Conservation (phyloP, 2,329 filamentous ascomycete species). For the Nemania bipapillata region DNA sequence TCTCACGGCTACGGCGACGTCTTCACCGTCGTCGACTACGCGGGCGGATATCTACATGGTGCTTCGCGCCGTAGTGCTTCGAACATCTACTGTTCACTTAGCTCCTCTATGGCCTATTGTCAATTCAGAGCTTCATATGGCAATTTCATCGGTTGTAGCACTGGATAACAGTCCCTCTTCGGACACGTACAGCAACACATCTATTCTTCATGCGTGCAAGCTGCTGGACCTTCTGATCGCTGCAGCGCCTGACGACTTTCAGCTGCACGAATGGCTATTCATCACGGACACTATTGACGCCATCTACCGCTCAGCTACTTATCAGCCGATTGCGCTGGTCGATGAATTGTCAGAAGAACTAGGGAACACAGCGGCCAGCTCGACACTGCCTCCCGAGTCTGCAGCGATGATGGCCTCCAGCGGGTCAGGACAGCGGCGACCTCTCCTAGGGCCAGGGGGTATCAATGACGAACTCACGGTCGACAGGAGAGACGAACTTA, state of each 20-base stretch:
- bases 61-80: conserved; percentile 81
- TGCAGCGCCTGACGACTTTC: conserved; percentile 91
- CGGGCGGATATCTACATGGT: conserved; percentile 91
- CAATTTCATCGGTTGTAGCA: conserved; percentile 78
- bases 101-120: conserved; percentile 90
- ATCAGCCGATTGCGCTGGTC: conserved; percentile 78
- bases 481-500: conserved; percentile 74
- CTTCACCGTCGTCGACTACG: conserved; percentile 90
- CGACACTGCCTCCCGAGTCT: conserved; percentile 52
- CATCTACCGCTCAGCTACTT: conserved; percentile 79
- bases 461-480: conserved; percentile 67
- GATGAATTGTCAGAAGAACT: conserved; percentile 86
- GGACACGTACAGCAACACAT: conserved; percentile 79
- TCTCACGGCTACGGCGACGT: conserved; percentile 81
- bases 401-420: conserved; percentile 42
- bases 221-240: conserved; percentile 89
- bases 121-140: conserved; percentile 84
- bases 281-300: conserved; percentile 97
- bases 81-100: conserved; percentile 80
- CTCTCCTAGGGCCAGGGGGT: conserved; percentile 63
- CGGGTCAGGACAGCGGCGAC: conserved; percentile 55
- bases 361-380: conserved; percentile 57
- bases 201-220: conserved; percentile 91
- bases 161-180: conserved; percentile 70
- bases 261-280: conserved; percentile 98